Evolutionary conservation across 1,284 basidiomycete genomes (phyloP).

Genomic region (Acaromyces ingoldii): DNA sequence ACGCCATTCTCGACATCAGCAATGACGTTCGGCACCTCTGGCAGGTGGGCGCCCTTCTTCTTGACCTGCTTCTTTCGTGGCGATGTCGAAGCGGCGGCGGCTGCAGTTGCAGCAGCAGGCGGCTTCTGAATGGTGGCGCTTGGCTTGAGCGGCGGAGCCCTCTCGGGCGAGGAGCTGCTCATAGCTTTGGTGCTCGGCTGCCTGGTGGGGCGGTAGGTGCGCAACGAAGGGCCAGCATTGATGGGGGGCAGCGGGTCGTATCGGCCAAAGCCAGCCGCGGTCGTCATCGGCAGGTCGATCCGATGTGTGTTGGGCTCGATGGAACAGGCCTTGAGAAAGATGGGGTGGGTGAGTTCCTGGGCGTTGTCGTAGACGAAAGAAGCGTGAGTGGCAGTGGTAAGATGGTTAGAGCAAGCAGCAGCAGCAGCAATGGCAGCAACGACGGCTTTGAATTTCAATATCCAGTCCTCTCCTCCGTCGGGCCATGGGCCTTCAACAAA

Average conservation of each 20-base stretch:
- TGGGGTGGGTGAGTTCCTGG: no score
- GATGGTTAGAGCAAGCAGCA: no score
- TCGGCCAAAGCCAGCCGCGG: not conserved
- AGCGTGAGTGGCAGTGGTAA: no score
- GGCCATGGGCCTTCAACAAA: no score
- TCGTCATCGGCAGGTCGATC: not conserved
- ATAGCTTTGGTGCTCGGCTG: no score
- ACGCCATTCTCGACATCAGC: conserved; percentile 1
- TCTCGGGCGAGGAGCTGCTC: no score
- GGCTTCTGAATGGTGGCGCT: not conserved
- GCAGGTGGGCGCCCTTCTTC: not conserved
- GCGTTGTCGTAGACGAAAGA: no score
- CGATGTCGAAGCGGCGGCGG: not conserved
- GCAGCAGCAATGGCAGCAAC: no score
- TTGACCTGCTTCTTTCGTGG: conserved; percentile 1
- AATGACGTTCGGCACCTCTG: conserved; percentile 2
- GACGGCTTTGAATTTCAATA: no score
- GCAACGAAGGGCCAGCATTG: conserved; percentile 3
- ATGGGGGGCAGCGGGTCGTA: not conserved
- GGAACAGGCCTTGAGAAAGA: no score
- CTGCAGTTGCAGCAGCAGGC: not conserved
- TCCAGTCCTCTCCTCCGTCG: no score
- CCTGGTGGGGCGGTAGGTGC: not conserved
- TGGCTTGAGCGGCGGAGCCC: no score
- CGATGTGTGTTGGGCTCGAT: not conserved